Base-by-base conservation (phyloP, 768 basidiomycete genomes). In the Auriculariales sp. region DNA sequence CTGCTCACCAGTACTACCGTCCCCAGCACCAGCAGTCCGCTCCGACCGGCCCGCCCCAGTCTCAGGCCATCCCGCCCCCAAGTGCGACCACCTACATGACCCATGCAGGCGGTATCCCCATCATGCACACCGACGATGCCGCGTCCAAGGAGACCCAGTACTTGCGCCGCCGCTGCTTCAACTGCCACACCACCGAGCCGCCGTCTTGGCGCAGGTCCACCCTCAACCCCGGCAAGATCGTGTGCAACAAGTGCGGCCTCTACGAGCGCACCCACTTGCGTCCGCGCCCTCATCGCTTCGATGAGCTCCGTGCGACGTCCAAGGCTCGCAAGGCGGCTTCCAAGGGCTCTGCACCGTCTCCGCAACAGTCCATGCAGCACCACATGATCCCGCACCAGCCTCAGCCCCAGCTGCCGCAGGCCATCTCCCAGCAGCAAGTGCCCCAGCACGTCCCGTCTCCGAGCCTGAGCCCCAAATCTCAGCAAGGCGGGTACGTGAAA, bases 71-170 rank as follows among this genome's bases (percentile, higher is more conserved):
- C 39, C 54, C 68, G 52, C 56, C 54, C 28, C 52, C 52, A 28
- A 25, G 22, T 1, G 52, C 49, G 50, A 56, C 64, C 10, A 63
- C 70, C 48, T 71, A 64, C 57, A 62, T 74, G 48, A 63, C 70
- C 2, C 62, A 64, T 10, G 65, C 71, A 36, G 57, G 64, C 5
- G 76, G 75, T 11, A 70, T 87, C 30, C 77, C 78, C 49, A 81
- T 90, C 5, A 86, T 87, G 63, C 84, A 90, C 68, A 91, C 88
- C 0, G 88, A 91, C 66, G 88, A 91, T 60, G 88, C 88, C 12
- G 83, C 86, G 1, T 83, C 80, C 35, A 91, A 91, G 65, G 88
- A 91, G 63, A 91, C 88, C 0, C 88, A 91, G 66, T 89, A 87
- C 61, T 80, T 91, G 50, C 83, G 88, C 22, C 74, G 88, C 32